These are phyloP conservation scores for Austroboletus eburneus DNA, from an alignment of 768 basidiomycete species.

Conservation along the genomic window DNA sequence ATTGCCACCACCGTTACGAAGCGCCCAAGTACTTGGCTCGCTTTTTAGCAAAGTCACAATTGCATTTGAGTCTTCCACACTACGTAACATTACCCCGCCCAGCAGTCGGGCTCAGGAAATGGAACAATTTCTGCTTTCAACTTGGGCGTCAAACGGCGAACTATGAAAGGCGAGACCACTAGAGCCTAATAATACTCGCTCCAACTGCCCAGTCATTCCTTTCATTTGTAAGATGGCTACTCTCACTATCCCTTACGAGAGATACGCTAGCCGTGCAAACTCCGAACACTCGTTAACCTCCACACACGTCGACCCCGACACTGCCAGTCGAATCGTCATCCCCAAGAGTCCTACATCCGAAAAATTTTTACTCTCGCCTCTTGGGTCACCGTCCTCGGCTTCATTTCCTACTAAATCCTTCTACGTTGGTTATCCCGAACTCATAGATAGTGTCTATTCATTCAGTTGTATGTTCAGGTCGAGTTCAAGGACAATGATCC, in stretches of 20 bases:
- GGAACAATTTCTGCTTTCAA: neutral
- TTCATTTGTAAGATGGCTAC: conserved; percentile 14
- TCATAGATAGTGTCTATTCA: neutral
- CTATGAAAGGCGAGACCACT: conserved; percentile 1
- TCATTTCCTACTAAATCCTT: conserved; percentile 3
- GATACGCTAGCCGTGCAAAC: conserved; percentile 7
- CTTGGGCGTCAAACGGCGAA: neutral
- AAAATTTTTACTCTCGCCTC: conserved; percentile 1
- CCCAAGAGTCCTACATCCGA: conserved; percentile 6
- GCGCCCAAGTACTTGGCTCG: neutral
- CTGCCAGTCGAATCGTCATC: neutral
- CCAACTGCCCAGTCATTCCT: conserved; percentile 14
- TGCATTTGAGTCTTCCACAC: neutral
- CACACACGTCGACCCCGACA: conserved; percentile 8
- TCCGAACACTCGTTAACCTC: conserved; percentile 12
- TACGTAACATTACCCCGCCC: conserved; percentile 19
- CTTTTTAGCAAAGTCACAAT: neutral
- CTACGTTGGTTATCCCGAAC: conserved; percentile 10
- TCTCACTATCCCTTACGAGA: conserved; percentile 7
- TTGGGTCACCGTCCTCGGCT: conserved; percentile 3
- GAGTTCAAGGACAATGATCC: conserved; percentile 35
- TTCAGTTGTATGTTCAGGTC: conserved; percentile 23
- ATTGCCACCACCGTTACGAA: neutral
- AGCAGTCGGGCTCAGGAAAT: neutral
- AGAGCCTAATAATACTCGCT: neutral